phyloP scores from a whole-genome alignment of 108 stramenopile genomes.

The Cyclotella distinguenda region DNA sequence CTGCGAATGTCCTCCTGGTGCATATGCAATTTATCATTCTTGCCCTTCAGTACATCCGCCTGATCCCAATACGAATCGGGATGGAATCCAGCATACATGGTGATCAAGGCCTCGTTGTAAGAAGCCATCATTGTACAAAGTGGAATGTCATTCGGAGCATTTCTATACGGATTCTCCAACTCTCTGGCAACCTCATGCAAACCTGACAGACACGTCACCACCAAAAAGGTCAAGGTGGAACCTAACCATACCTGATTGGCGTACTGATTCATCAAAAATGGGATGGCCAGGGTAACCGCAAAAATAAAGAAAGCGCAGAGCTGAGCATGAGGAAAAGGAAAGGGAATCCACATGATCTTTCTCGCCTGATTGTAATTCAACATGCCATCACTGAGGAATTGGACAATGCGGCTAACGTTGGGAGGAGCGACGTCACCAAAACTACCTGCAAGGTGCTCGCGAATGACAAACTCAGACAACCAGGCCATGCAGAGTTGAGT shows the following conservation, averaged over 20 bases:
- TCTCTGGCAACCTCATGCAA: conserved; percentile 81
- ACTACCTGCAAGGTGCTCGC: conserved; percentile 71
- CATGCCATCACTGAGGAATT: conserved; percentile 79
- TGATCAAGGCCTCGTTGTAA: conserved; percentile 75
- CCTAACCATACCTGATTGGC: conserved; percentile 54
- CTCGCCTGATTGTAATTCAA: conserved; percentile 73
- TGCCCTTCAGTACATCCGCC: conserved; percentile 16
- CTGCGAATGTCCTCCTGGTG: too few relatives aligned
- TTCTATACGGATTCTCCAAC: conserved; percentile 80
- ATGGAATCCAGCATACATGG: conserved; percentile 74
- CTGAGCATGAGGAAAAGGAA: conserved; percentile 81
- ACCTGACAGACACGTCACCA: conserved; percentile 59
- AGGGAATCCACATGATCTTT: conserved; percentile 76
- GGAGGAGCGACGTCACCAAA: conserved; percentile 69
- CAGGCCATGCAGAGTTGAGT: conserved; percentile 69
- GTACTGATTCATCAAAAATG: conserved; percentile 76
- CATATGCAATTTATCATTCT: neutral
- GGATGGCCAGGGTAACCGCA: conserved; percentile 47
- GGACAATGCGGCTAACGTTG: conserved; percentile 65
- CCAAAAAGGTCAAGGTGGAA: conserved; percentile 56
- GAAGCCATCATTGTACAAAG: conserved; percentile 64
- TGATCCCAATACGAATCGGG: conserved; percentile 74
- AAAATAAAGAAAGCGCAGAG: conserved; percentile 61
- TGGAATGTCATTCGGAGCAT: conserved; percentile 77
- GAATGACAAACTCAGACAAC: conserved; percentile 71